These are phyloP conservation scores for Acmispon strigosus DNA, from an alignment of 306 rosid species.

Conservation along the genomic window DNA sequence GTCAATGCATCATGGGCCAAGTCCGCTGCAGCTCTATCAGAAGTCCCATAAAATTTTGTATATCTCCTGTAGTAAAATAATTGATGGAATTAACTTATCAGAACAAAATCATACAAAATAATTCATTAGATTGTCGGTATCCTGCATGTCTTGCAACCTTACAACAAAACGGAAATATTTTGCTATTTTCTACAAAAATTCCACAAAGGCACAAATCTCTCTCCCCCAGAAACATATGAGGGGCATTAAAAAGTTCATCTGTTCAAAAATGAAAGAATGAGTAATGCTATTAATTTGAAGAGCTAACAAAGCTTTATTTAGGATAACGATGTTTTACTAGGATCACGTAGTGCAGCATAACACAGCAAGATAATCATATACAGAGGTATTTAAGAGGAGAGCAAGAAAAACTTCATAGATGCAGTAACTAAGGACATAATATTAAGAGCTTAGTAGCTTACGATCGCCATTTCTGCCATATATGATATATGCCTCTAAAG, in stretches of 20 bases:
- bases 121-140: not conserved
- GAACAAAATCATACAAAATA: not conserved
- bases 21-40: constrained; percentile 74
- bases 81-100: not conserved
- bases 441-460: not conserved
- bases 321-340: not conserved
- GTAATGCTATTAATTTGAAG: not conserved
- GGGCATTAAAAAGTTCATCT: not conserved
- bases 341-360: not conserved
- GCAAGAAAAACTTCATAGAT: not conserved
- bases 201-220: not conserved
- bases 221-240: not conserved
- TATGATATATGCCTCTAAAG: not conserved
- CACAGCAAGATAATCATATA: not conserved
- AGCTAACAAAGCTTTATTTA: not conserved
- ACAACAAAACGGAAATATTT: not conserved
- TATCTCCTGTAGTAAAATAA: constrained; percentile 74
- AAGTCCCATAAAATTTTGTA: constrained; percentile 89
- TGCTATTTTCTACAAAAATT: not conserved
- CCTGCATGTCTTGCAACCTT: constrained; percentile 9
- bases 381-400: not conserved
- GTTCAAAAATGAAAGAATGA: not conserved
- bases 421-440: not conserved
- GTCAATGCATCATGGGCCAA: constrained; percentile 91
- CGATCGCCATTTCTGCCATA: not conserved